A percentile compares a stretch with the other conserved stretches of the same genome.
These are phyloP conservation scores for Blastobotrys capitulatus DNA, from an alignment of 1,139 yeast genomes.

Conservation along the genomic window DNA sequence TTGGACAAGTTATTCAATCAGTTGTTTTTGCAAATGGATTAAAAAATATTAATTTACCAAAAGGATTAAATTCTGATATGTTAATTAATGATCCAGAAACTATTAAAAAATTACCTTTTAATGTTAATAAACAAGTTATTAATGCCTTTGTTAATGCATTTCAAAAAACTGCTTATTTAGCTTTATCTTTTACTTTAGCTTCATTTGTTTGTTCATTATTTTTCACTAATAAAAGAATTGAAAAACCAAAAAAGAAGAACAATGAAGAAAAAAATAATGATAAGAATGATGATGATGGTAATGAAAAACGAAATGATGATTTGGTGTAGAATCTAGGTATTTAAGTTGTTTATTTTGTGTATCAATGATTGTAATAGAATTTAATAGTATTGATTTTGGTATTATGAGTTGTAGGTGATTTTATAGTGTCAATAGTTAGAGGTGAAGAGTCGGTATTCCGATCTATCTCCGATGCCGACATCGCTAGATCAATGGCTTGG, in stretches of 20 bases:
- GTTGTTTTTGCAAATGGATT: constrained; percentile 23
- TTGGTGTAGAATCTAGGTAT: too few species aligned
- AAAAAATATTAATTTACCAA: constrained; percentile 13
- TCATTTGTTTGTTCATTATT: constrained; percentile 17
- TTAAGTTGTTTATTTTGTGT: too few species aligned
- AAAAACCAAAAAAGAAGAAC: constrained; percentile 5
- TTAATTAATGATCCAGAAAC: constrained; percentile 20
- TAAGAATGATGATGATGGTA: background rate
- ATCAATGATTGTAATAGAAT: too few species aligned
- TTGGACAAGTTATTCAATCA: constrained; percentile 45
- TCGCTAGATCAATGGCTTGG: too few species aligned
- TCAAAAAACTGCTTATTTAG: constrained; percentile 21
- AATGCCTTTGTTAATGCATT: constrained; percentile 23
- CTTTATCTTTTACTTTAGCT: constrained; percentile 17
- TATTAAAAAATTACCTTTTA: constrained; percentile 16
- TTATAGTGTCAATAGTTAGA: too few species aligned
- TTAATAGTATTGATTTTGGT: too few species aligned
- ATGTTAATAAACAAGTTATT: constrained; percentile 15
- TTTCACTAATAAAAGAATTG: constrained; percentile 23
- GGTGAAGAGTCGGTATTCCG: too few species aligned
- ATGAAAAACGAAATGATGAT: too few species aligned
- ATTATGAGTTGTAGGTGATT: too few species aligned
- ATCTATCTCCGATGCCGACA: too few species aligned
- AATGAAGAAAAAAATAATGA: background rate
- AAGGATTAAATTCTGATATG: constrained; percentile 9